Evolutionary conservation across 2,329 filamentous ascomycete species (phyloP).

Genomic region (Aspergillus pseudotamarii): DNA sequence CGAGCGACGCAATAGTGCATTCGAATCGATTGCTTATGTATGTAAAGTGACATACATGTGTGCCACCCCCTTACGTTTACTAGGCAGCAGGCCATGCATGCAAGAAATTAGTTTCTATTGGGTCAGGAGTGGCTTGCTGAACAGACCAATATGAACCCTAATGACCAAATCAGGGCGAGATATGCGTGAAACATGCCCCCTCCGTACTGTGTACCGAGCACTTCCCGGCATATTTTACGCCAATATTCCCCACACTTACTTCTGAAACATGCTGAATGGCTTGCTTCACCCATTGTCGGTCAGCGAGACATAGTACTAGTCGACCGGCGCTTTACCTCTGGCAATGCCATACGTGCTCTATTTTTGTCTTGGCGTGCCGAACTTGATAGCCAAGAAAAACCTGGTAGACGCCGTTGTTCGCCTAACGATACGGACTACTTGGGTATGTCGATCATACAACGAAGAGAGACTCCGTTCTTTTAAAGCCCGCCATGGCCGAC

Average conservation of each 20-base stretch:
- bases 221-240: not conserved
- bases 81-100: not conserved
- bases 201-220: not conserved
- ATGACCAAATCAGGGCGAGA: not conserved
- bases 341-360: too few relatives aligned
- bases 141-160: not conserved
- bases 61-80: not conserved
- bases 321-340: not conserved
- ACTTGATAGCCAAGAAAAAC: not conserved
- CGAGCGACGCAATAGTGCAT: slow-evolving; percentile 6
- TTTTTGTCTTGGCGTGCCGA: not conserved
- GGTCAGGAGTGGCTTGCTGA: not conserved
- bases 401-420: not conserved
- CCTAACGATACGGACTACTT: not conserved
- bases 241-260: not conserved
- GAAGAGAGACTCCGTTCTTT: not conserved
- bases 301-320: not conserved
- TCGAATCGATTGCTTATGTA: not conserved
- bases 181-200: not conserved
- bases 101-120: not conserved
- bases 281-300: not conserved
- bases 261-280: not conserved
- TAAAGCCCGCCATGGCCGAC: not conserved
- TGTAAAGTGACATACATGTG: not conserved
- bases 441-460: not conserved